Percentiles rank a stretch among this genome's conserved stretches.
Conservation (phyloP, 2,329 filamentous ascomycete species). For the Cordyceps militaris region DNA sequence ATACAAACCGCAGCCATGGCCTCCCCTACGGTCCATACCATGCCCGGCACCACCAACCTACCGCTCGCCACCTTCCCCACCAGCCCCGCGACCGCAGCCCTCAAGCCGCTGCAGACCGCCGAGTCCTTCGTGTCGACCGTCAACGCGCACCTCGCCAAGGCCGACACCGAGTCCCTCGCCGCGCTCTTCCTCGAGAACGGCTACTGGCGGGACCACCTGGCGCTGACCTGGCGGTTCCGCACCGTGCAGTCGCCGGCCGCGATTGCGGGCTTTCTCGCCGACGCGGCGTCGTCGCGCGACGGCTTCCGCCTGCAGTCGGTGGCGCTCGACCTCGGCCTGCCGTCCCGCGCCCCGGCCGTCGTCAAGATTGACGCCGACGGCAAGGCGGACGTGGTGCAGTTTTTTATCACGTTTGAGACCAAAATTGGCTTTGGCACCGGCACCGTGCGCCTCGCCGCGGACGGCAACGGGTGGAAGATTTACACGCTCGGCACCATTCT, state of each 20-base stretch:
- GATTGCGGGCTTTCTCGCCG: slow-evolving; percentile 9
- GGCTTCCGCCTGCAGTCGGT: slow-evolving; percentile 5
- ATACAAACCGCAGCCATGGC: not conserved
- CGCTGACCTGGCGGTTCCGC: slow-evolving; percentile 44
- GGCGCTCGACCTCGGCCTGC: not conserved
- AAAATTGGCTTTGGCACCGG: slow-evolving; percentile 15
- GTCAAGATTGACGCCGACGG: slow-evolving; percentile 13
- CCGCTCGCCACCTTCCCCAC: slow-evolving; percentile 5
- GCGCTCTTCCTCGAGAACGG: slow-evolving; percentile 30
- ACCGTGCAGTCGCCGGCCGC: slow-evolving; percentile 28
- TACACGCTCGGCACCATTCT: slow-evolving; percentile 52
- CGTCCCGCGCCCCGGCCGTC: not conserved
- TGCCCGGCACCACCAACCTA: slow-evolving; percentile 10
- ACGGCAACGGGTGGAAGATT: slow-evolving; percentile 40
- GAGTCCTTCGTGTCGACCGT: not conserved
- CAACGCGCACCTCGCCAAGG: slow-evolving; percentile 7
- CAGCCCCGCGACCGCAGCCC: not conserved
- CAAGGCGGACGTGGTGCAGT: slow-evolving; percentile 14
- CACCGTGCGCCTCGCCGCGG: slow-evolving; percentile 14
- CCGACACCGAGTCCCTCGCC: slow-evolving; percentile 17
- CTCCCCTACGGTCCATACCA: slow-evolving; percentile 8
- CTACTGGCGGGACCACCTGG: slow-evolving; percentile 49
- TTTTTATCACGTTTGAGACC: slow-evolving; percentile 17
- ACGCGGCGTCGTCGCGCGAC: slow-evolving; percentile 2
- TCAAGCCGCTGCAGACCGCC: slow-evolving; percentile 1